These are phyloP conservation scores for Penicillium flavigenum DNA, from an alignment of 495 filamentous ascomycete genomes.

Conservation along the genomic window DNA sequence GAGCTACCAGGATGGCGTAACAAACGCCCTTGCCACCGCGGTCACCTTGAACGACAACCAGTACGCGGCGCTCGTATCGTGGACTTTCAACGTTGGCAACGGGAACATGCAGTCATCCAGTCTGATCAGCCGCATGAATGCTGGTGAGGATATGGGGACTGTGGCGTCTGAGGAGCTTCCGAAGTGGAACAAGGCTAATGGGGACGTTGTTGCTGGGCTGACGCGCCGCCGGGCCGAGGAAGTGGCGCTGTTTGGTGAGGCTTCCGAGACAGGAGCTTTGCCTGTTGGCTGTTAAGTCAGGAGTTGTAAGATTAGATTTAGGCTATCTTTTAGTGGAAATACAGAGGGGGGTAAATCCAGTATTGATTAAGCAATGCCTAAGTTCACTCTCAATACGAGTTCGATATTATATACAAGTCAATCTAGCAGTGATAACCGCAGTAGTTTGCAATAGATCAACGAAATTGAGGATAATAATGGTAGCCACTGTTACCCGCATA, in stretches of 20 bases:
- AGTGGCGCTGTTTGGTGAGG: conserved; percentile 39
- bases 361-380: background rate
- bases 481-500: no score
- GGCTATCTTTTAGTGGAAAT: background rate
- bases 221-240: conserved; percentile 42
- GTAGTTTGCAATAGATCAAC: no score
- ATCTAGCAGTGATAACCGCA: no score
- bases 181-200: conserved; percentile 47
- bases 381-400: no score
- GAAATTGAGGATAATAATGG: no score
- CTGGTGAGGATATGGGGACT: conserved; percentile 37
- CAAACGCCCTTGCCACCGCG: conserved; percentile 16
- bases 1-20: conserved; percentile 24
- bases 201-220: conserved; percentile 40
- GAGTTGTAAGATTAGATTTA: background rate
- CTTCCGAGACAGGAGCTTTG: conserved; percentile 24
- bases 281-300: conserved; percentile 25
- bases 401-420: no score
- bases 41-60: conserved; percentile 33
- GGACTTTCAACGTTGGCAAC: conserved; percentile 24
- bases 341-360: background rate
- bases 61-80: conserved; percentile 26
- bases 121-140: conserved; percentile 47
- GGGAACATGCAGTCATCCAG: conserved; percentile 31
- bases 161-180: conserved; percentile 47